Evolutionary conservation across 352 stramenopile species (phyloP).

Genomic region (Thalassiosira mediterranea): DNA sequence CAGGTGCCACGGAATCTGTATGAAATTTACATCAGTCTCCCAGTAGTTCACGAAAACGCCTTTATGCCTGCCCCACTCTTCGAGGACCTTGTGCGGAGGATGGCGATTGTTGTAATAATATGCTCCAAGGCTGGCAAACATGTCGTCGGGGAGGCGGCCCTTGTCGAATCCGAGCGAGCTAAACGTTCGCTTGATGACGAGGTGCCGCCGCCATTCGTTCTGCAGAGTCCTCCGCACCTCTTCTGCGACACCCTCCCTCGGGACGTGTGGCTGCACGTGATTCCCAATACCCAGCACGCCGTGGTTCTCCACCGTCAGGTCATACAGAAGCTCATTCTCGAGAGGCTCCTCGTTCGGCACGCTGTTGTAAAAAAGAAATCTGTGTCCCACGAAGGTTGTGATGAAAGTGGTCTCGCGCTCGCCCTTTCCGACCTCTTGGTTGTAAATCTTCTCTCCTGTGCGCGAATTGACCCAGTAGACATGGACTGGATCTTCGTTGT

Average conservation of each 20-base stretch:
- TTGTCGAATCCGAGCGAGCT: slow-evolving; percentile 73
- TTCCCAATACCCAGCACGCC: slow-evolving; percentile 39
- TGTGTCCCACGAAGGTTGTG: slow-evolving; percentile 64
- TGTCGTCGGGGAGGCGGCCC: slow-evolving; percentile 66
- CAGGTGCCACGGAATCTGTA: slow-evolving; percentile 72
- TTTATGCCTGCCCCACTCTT: slow-evolving; percentile 70
- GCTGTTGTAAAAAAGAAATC: slow-evolving; percentile 57
- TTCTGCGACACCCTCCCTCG: slow-evolving; percentile 30
- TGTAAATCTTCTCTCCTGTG: slow-evolving; percentile 24
- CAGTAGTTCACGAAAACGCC: slow-evolving; percentile 86
- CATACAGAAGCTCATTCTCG: slow-evolving; percentile 28
- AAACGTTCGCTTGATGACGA: slow-evolving; percentile 73
- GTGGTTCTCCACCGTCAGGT: slow-evolving; percentile 38
- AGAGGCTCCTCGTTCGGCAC: slow-evolving; percentile 37
- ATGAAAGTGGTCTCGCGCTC: slow-evolving; percentile 75
- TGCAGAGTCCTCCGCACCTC: slow-evolving; percentile 50
- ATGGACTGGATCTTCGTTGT: slow-evolving; percentile 42
- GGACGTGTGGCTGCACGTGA: slow-evolving; percentile 24
- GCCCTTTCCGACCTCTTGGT: slow-evolving; percentile 45
- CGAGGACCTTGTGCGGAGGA: slow-evolving; percentile 38
- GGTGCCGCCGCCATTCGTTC: slow-evolving; percentile 60
- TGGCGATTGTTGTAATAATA: slow-evolving; percentile 83
- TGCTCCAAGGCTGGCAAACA: slow-evolving; percentile 71
- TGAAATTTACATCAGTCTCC: slow-evolving; percentile 73
- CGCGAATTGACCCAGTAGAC: slow-evolving; percentile 59